Conservation (phyloP, 2,329 filamentous ascomycete species). For the Exophiala spinifera region DNA sequence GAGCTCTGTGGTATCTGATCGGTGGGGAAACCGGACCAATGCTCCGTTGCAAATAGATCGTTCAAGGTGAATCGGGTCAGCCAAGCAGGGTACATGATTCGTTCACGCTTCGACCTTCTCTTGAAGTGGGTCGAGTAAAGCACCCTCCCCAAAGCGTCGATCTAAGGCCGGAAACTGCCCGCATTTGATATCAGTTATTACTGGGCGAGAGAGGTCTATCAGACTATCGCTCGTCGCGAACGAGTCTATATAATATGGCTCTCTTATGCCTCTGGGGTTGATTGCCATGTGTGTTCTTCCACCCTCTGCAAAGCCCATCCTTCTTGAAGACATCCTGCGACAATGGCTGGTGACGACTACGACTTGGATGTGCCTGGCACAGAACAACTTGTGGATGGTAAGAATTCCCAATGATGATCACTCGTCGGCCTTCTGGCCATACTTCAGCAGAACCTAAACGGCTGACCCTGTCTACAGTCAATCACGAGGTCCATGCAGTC, state of each 20-base stretch:
- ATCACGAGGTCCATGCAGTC: conserved; percentile 25
- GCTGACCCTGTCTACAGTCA: conserved; percentile 18
- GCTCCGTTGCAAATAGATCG: neutral
- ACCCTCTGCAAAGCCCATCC: neutral
- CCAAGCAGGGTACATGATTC: neutral
- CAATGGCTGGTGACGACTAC: conserved; percentile 7
- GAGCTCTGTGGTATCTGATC: neutral
- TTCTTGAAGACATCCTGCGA: neutral
- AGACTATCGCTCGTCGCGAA: neutral
- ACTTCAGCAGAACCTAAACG: neutral
- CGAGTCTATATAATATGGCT: neutral
- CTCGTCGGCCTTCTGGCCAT: neutral
- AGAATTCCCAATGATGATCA: neutral
- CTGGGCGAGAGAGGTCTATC: neutral
- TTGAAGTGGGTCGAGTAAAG: neutral
- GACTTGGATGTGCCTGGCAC: conserved; percentile 35
- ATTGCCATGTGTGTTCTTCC: neutral
- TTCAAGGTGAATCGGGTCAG: too few relatives aligned
- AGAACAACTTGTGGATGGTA: conserved; percentile 35
- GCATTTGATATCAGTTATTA: neutral
- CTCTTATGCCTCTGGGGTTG: neutral
- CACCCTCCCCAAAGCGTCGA: neutral
- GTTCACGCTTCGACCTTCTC: neutral
- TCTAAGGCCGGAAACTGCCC: neutral
- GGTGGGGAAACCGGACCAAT: neutral